phyloP scores from a whole-genome alignment of 1,284 basidiomycete genomes.

The Microbotryum silenes-acaulis region DNA sequence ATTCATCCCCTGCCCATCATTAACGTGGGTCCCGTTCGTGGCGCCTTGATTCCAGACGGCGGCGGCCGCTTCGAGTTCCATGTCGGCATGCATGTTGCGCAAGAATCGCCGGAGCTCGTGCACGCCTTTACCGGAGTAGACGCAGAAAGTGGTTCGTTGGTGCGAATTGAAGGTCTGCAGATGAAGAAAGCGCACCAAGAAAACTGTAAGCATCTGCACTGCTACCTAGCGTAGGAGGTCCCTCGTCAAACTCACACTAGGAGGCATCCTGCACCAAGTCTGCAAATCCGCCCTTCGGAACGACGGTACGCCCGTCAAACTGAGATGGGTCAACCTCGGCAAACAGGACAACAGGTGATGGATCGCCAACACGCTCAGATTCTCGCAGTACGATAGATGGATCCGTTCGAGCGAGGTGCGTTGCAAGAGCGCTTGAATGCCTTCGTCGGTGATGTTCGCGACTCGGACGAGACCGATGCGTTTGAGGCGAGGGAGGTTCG shows the following conservation, averaged over 20 bases:
- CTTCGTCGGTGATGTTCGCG: conserved; percentile 83
- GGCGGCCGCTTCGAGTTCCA: neutral
- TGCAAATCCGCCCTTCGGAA: conserved; percentile 82
- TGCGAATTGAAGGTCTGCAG: conserved; percentile 78
- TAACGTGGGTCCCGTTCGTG: too few relatives aligned
- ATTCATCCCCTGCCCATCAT: too few relatives aligned
- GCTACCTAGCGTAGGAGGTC: neutral
- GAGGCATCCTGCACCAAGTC: conserved; percentile 79
- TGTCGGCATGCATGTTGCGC: conserved; percentile 8
- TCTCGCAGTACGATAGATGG: conserved; percentile 95
- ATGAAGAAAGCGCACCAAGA: neutral
- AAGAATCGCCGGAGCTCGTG: conserved; percentile 71
- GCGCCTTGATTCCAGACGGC: too few relatives aligned
- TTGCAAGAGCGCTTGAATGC: conserved; percentile 72
- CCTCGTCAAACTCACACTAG: conserved; percentile 56
- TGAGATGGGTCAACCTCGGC: conserved; percentile 83
- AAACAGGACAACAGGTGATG: conserved; percentile 83
- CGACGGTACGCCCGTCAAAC: conserved; percentile 87
- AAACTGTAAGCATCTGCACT: neutral
- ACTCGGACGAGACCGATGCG: conserved; percentile 92
- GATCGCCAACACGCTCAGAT: conserved; percentile 83
- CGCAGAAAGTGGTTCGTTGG: conserved; percentile 90
- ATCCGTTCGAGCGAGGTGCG: conserved; percentile 77
- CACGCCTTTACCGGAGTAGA: conserved; percentile 90
- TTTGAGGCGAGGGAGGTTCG: conserved; percentile 74